phyloP scores from a whole-genome alignment of 352 stramenopile species.

The Thalassiosira livingstoniorum region DNA sequence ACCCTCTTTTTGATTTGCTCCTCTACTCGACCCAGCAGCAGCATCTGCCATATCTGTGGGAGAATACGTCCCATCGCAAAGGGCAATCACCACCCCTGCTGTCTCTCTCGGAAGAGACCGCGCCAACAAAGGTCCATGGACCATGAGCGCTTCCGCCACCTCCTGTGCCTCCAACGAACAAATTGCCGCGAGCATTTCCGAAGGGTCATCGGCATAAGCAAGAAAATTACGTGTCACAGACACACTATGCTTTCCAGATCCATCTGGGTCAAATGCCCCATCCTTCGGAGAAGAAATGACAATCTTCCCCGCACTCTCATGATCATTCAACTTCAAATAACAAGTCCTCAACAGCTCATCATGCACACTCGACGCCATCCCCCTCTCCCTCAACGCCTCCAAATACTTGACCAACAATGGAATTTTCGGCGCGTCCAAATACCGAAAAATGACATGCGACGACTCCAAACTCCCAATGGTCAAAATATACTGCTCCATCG shows the following conservation, averaged over 20 bases:
- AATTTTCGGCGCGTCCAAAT: slow-evolving; percentile 97
- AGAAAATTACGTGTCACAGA: slow-evolving; percentile 58
- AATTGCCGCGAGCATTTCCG: slow-evolving; percentile 78
- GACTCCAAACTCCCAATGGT: slow-evolving; percentile 97
- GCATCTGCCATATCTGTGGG: slow-evolving; percentile 65
- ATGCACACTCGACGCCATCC: slow-evolving; percentile 73
- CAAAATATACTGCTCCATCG: slow-evolving; percentile 96
- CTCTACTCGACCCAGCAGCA: slow-evolving; percentile 40
- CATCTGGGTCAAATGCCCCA: slow-evolving; percentile 37
- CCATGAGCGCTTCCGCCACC: slow-evolving; percentile 69
- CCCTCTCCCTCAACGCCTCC: slow-evolving; percentile 80
- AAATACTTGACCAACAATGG: slow-evolving; percentile 96
- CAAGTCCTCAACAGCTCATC: slow-evolving; percentile 83
- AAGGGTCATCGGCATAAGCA: slow-evolving; percentile 65
- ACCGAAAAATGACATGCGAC: slow-evolving; percentile 98
- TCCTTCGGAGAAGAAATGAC: slow-evolving; percentile 52
- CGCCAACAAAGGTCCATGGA: slow-evolving; percentile 71
- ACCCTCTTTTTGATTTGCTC: slow-evolving; percentile 5
- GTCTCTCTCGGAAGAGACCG: slow-evolving; percentile 75
- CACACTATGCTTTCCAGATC: slow-evolving; percentile 64
- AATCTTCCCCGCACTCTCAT: slow-evolving; percentile 72
- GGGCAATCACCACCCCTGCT: slow-evolving; percentile 78
- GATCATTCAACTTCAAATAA: slow-evolving; percentile 83
- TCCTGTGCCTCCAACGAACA: slow-evolving; percentile 78
- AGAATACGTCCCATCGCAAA: slow-evolving; percentile 83